These are phyloP conservation scores for Saitozyma podzolica DNA, from an alignment of 768 basidiomycete species.

Conservation along the genomic window DNA sequence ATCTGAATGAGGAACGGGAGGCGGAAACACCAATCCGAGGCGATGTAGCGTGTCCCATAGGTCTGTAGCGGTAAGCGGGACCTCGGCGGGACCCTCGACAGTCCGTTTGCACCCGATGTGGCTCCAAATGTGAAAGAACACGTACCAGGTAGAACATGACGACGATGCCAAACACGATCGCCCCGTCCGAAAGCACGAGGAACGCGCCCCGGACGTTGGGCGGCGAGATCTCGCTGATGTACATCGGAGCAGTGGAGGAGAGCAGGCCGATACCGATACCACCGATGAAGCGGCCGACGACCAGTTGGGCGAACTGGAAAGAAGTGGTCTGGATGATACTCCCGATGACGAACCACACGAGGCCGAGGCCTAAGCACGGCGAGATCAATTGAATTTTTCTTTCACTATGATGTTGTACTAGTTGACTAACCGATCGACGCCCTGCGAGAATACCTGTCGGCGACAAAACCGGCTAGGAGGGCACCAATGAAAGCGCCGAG, in stretches of 20 bases:
- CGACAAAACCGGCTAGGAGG: conserved; percentile 7
- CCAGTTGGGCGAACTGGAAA: background rate
- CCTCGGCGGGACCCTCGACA: no score
- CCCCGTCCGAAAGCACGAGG: conserved; percentile 11
- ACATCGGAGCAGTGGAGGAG: conserved; percentile 13
- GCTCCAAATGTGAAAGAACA: background rate
- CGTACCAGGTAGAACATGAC: conserved; percentile 19
- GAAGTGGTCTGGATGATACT: conserved; percentile 9
- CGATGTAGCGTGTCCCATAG: no score
- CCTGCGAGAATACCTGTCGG: conserved; percentile 12
- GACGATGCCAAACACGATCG: conserved; percentile 15
- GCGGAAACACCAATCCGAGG: no score
- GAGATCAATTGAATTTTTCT: no score
- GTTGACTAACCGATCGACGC: background rate
- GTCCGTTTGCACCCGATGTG: no score
- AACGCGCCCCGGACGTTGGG: conserved; percentile 16
- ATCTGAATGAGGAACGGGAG: no score
- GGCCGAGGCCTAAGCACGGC: background rate
- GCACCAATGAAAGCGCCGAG: conserved; percentile 15
- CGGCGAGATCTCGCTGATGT: conserved; percentile 19
- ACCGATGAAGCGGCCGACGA: conserved; percentile 14
- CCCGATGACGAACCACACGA: conserved; percentile 16
- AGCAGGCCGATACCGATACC: conserved; percentile 17
- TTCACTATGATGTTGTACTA: no score
- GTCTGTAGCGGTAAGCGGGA: no score